phyloP scores from a whole-genome alignment of 1,139 yeast genomes.

The Candida sojae region DNA sequence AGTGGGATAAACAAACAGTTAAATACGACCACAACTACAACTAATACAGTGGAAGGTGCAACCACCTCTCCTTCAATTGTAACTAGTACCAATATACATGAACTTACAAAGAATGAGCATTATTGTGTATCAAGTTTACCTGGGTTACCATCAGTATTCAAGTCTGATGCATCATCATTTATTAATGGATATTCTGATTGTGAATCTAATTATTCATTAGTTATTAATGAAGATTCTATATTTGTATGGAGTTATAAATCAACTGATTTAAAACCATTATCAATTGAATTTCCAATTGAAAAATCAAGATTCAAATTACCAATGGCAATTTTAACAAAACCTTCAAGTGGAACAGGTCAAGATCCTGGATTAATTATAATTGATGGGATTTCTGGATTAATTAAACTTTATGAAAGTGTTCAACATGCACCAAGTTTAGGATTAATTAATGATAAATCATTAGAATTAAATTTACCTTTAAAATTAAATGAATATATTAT shows the following conservation, averaged over 20 bases:
- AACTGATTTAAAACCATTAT: constrained; percentile 58
- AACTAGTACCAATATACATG: constrained; percentile 20
- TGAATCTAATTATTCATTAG: constrained; percentile 54
- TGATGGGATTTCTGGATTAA: constrained; percentile 54
- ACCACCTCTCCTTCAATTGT: neutral
- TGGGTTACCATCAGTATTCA: constrained; percentile 52
- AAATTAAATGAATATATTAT: constrained; percentile 58
- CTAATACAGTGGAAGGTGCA: neutral
- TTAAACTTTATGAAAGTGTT: constrained; percentile 67
- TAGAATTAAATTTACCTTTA: constrained; percentile 39
- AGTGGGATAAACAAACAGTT: constrained; percentile 5
- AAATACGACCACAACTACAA: neutral
- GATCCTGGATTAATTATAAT: constrained; percentile 75
- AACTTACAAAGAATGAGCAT: constrained; percentile 60
- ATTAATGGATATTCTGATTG: constrained; percentile 57
- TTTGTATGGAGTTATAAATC: constrained; percentile 74
- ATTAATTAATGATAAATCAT: constrained; percentile 45
- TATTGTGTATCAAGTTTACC: constrained; percentile 65
- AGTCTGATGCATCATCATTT: constrained; percentile 12
- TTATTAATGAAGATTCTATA: constrained; percentile 50
- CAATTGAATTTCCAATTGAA: constrained; percentile 47
- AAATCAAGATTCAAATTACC: constrained; percentile 29
- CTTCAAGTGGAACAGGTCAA: constrained; percentile 53
- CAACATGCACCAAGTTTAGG: constrained; percentile 72
- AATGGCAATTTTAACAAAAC: constrained; percentile 65